Evolutionary conservation across 2,329 filamentous ascomycete genomes (phyloP).

Genomic region (Ceratocystiopsis minuta): DNA sequence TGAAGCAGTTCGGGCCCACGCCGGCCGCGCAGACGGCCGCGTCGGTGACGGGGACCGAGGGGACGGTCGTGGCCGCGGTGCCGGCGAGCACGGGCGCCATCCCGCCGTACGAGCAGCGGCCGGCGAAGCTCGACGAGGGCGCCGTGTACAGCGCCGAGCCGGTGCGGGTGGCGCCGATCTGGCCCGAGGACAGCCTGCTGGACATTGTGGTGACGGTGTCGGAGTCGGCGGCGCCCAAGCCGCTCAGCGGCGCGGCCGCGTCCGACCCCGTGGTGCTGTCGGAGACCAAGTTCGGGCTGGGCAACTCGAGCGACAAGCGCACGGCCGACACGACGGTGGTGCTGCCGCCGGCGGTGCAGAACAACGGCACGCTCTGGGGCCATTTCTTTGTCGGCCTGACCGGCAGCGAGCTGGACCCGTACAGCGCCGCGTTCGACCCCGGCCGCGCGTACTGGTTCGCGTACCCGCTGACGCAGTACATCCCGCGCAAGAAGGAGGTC

Average conservation of each 20-base stretch:
- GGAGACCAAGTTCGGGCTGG: slow-evolving; percentile 64
- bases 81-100: slow-evolving; percentile 37
- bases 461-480: slow-evolving; percentile 73
- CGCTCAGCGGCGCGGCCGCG: slow-evolving; percentile 42
- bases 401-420: slow-evolving; percentile 61
- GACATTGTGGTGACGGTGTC: slow-evolving; percentile 80
- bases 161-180: slow-evolving; percentile 64
- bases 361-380: slow-evolving; percentile 85
- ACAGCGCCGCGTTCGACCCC: slow-evolving; percentile 51
- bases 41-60: slow-evolving; percentile 20
- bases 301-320: slow-evolving; percentile 63
- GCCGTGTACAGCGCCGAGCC: slow-evolving; percentile 49
- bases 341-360: slow-evolving; percentile 64
- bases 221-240: slow-evolving; percentile 48
- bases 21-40: slow-evolving; percentile 30
- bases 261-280: slow-evolving; percentile 55
- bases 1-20: slow-evolving; percentile 30
- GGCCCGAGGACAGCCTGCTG: slow-evolving; percentile 59
- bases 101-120: slow-evolving; percentile 46
- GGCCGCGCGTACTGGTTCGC: slow-evolving; percentile 67
- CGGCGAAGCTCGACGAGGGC: slow-evolving; percentile 39
- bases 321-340: slow-evolving; percentile 58
- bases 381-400: slow-evolving; percentile 78
- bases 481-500: slow-evolving; percentile 72
- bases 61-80: slow-evolving; percentile 31